Conservation (phyloP, 208 protist species). For the Leishmania aethiopica region DNA sequence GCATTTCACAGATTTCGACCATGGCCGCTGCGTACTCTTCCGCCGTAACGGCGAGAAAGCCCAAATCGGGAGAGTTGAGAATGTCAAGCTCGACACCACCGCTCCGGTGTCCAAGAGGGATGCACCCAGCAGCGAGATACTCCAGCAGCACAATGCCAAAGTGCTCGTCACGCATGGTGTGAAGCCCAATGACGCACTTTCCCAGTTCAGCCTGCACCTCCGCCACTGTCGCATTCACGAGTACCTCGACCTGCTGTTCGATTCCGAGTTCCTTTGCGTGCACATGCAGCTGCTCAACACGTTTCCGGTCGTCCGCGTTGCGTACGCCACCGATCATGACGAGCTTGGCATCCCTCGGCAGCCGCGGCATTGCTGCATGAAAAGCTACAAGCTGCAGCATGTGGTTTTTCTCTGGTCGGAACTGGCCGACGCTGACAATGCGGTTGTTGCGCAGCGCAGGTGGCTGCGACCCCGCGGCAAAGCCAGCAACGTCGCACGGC, state of each 20-base stretch:
- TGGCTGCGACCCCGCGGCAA: conserved; percentile 36
- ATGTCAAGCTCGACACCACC: conserved; percentile 97
- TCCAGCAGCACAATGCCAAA: conserved; percentile 99
- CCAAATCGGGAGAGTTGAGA: conserved; percentile 54
- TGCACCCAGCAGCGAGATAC: conserved; percentile 93
- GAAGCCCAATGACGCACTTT: conserved; percentile 90
- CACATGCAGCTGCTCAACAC: conserved; percentile 57
- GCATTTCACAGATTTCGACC: conserved; percentile 49
- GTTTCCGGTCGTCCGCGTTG: conserved; percentile 71
- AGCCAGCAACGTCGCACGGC: conserved; percentile 85
- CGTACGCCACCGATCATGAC: conserved; percentile 91
- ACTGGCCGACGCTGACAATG: conserved; percentile 96
- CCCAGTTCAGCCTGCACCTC: conserved; percentile 52
- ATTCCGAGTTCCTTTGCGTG: conserved; percentile 60
- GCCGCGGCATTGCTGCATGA: conserved; percentile 31
- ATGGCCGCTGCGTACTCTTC: conserved; percentile 89
- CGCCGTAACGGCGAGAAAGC: conserved; percentile 87
- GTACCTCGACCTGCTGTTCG: conserved; percentile 54
- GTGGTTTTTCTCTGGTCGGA: conserved; percentile 99
- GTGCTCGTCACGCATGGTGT: conserved; percentile 99
- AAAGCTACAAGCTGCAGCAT: conserved; percentile 94
- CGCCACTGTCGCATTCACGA: conserved; percentile 61
- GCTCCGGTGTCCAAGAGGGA: conserved; percentile 94
- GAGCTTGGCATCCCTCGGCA: conserved; percentile 53
- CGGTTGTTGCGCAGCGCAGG: conserved; percentile 44